Conservation (phyloP, 129 eudicot species). For the Chrysanthemum seticuspe region DNA sequence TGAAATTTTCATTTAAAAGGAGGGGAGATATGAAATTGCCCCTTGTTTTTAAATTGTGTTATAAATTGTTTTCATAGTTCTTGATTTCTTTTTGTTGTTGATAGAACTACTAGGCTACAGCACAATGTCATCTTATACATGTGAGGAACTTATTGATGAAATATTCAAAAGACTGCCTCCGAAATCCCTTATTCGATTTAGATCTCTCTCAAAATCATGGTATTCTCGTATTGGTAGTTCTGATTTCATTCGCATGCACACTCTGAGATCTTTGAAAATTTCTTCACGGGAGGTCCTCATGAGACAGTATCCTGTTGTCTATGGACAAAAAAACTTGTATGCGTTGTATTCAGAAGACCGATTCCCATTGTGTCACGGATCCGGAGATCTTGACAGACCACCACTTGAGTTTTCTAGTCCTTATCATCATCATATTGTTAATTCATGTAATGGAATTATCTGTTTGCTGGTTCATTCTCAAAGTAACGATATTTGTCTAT, state of each 20-base stretch:
- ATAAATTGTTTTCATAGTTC: too few relatives aligned
- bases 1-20: too few relatives aligned
- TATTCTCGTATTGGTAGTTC: background rate
- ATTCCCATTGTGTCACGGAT: background rate
- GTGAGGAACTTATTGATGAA: too few relatives aligned
- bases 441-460: background rate
- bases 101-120: too few relatives aligned
- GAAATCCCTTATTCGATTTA: too few relatives aligned
- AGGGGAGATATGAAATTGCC: too few relatives aligned
- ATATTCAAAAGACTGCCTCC: too few relatives aligned
- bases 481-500: background rate
- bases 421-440: background rate
- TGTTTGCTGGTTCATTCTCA: background rate
- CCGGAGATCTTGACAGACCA: background rate
- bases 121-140: too few relatives aligned
- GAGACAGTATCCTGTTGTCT: background rate
- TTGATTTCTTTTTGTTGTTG: too few relatives aligned
- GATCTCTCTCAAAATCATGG: too few relatives aligned
- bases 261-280: background rate
- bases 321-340: background rate
- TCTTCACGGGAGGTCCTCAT: background rate
- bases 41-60: too few relatives aligned
- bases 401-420: background rate
- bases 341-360: background rate
- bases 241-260: background rate